Conservation (phyloP, 2,329 filamentous ascomycete genomes). For the Fusarium armeniacum region DNA sequence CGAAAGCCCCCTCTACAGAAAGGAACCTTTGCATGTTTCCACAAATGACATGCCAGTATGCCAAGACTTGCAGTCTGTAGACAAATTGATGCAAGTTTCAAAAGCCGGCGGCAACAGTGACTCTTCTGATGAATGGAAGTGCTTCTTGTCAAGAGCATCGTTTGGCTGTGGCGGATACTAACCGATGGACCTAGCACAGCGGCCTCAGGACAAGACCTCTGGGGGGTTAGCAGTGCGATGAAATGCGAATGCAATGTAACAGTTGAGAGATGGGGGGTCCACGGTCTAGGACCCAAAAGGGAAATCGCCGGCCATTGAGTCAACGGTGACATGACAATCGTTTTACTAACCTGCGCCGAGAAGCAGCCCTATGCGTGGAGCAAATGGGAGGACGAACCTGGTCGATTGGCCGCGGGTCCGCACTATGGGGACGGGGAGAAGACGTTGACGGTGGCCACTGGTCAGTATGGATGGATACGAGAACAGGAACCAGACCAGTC, state of each 20-base stretch:
- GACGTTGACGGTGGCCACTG: constrained; percentile 20
- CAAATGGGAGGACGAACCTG: constrained; percentile 23
- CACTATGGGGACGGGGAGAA: constrained; percentile 16
- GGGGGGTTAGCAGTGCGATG: constrained; percentile 37
- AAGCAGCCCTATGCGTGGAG: constrained; percentile 52
- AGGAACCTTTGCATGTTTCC: constrained; percentile 4
- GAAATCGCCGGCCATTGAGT: constrained; percentile 49
- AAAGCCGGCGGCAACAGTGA: constrained; percentile 31
- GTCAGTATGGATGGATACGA: constrained; percentile 15
- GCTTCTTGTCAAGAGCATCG: constrained; percentile 4
- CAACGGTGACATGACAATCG: constrained; percentile 44
- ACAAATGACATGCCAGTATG: constrained; percentile 32
- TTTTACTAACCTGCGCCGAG: constrained; percentile 34
- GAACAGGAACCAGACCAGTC: constrained; percentile 22
- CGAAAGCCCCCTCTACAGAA: constrained; percentile 5
- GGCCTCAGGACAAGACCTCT: constrained; percentile 32
- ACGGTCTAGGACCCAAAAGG: constrained; percentile 28
- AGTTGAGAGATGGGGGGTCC: constrained; percentile 22
- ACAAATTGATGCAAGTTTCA: constrained; percentile 30
- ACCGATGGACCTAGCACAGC: constrained; percentile 35
- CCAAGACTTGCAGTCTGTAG: constrained; percentile 22
- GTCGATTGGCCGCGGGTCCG: constrained; percentile 43
- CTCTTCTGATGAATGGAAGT: constrained; percentile 17
- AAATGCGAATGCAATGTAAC: constrained; percentile 32
- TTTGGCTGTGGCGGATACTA: constrained; percentile 21